These are phyloP conservation scores for Actinidia polygama DNA, from an alignment of 179 eudicot genomes.

Conservation along the genomic window DNA sequence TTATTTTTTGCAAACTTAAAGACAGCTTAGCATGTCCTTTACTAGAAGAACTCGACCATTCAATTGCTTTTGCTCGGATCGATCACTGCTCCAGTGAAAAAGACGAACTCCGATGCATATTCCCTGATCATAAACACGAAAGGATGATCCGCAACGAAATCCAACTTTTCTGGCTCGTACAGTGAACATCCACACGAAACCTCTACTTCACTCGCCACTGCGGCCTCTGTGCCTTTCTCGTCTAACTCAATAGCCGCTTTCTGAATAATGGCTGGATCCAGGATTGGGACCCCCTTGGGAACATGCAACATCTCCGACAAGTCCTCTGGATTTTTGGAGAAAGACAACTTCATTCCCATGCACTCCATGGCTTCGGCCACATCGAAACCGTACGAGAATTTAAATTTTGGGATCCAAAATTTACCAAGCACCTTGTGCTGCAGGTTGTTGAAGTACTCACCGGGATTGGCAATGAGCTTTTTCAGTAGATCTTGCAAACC, in stretches of 20 bases:
- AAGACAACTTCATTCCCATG: constrained; percentile 34
- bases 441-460: background rate
- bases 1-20: too few relatives aligned
- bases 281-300: background rate
- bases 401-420: constrained; percentile 32
- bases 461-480: constrained; percentile 6
- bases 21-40: background rate
- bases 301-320: constrained; percentile 22
- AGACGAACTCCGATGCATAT: constrained; percentile 28
- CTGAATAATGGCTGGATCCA: constrained; percentile 25
- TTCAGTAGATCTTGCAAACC: constrained; percentile 17
- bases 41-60: background rate
- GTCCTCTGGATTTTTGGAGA: constrained; percentile 15
- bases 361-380: constrained; percentile 12
- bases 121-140: constrained; percentile 38
- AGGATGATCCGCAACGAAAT: constrained; percentile 41
- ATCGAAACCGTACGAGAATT: constrained; percentile 24
- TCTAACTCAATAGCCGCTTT: constrained; percentile 33
- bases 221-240: constrained; percentile 34
- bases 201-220: constrained; percentile 17
- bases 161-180: background rate
- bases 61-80: constrained; percentile 10
- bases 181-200: background rate
- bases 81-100: constrained; percentile 38
- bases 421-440: background rate